phyloP scores from a whole-genome alignment of 208 protist genomes.

The Trichomonas tenax region DNA sequence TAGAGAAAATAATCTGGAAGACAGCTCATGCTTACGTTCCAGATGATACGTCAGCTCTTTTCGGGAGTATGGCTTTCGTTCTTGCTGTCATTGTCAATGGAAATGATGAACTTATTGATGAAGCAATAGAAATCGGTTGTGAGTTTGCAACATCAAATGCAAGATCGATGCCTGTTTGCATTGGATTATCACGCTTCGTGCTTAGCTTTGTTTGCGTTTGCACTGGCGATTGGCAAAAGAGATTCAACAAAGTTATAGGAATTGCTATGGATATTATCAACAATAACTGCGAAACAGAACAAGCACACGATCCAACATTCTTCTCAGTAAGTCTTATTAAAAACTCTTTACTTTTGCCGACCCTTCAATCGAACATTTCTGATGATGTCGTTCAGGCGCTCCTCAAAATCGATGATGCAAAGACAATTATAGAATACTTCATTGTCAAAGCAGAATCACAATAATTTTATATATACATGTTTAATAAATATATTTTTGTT shows the following conservation, averaged over 20 bases:
- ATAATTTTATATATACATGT: not conserved
- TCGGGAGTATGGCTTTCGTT: not conserved
- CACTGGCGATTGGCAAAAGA: not conserved
- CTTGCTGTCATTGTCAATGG: not conserved
- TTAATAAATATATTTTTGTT: not conserved
- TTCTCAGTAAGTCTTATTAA: not conserved
- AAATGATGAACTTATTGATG: not conserved
- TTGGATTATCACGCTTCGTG: not conserved
- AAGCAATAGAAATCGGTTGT: not conserved
- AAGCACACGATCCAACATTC: not conserved
- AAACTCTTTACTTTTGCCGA: not conserved
- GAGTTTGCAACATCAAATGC: not conserved
- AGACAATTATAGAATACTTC: not conserved
- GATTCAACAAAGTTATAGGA: not conserved
- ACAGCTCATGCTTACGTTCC: not conserved
- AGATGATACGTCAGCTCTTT: not conserved
- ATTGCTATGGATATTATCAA: not conserved
- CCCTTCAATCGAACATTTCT: not conserved
- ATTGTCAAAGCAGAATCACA: not conserved
- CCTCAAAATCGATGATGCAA: not conserved
- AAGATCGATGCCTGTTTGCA: not conserved
- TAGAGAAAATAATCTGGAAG: not conserved
- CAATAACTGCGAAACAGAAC: not conserved
- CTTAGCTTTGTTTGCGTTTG: not conserved
- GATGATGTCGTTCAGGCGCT: not conserved